phyloP scores from a whole-genome alignment of 768 basidiomycete genomes.

The Phlebiopsis gigantea region DNA sequence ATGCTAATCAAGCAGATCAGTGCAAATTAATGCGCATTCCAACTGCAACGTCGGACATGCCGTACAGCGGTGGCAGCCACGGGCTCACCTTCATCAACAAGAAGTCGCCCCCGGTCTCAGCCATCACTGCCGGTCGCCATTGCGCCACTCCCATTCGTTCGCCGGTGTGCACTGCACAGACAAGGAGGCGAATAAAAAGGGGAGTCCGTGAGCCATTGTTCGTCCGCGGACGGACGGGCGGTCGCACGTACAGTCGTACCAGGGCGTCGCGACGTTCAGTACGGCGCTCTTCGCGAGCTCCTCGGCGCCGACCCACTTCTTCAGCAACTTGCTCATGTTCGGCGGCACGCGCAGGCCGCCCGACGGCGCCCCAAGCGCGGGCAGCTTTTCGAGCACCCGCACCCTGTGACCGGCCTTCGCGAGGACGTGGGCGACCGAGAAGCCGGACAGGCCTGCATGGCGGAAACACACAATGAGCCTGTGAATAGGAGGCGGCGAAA shows the following conservation, averaged over 20 bases:
- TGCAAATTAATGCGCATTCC: neutral
- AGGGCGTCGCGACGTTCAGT: conserved; percentile 28
- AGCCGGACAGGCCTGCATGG: conserved; percentile 47
- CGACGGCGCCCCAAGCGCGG: conserved; percentile 32
- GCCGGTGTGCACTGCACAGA: conserved; percentile 36
- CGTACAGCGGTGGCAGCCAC: too few relatives aligned
- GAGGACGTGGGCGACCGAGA: conserved; percentile 51
- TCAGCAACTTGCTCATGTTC: conserved; percentile 51
- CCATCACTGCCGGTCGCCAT: conserved; percentile 43
- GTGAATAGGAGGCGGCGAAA: too few relatives aligned
- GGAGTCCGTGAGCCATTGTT: neutral
- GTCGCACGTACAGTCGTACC: conserved; percentile 30
- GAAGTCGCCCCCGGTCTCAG: conserved; percentile 45
- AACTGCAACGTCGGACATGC: conserved; percentile 3
- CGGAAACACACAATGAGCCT: too few relatives aligned
- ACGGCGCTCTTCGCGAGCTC: conserved; percentile 34
- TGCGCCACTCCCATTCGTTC: conserved; percentile 40
- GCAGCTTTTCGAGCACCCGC: conserved; percentile 47
- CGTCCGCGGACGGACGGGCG: neutral
- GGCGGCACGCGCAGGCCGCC: conserved; percentile 48
- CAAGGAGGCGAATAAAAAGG: conserved; percentile 7
- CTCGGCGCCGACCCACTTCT: conserved; percentile 50
- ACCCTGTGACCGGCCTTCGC: conserved; percentile 55
- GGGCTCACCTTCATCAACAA: conserved; percentile 41
- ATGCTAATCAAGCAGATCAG: conserved; percentile 34